Evolutionary conservation across 164 flowering plant genomes (phyloP), one percentile per base, ranked within the genome.

Genomic region (Amborella trichopoda): DNA sequence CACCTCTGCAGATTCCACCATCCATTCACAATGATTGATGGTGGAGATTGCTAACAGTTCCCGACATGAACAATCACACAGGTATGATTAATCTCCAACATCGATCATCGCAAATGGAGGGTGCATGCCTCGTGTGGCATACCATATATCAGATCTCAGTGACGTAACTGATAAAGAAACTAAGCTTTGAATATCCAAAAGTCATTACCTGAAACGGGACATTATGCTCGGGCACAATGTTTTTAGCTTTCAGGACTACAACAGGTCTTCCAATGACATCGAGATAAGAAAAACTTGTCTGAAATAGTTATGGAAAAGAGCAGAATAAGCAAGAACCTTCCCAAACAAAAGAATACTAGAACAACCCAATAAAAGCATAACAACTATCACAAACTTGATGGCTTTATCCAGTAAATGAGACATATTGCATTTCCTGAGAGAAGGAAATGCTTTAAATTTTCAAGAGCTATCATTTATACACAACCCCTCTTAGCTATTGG

Each of bases 241-340:
- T 93, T 50, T 64, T 57, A 81, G 82, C 88, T 49, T 88, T 74
- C 55, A 93, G 64, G 62, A 88, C 96, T 52, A 93, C 86, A 60
- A 84, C 95, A 17, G 80, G 66, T 70, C 99, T 73, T 59, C 99
- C 99, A 61, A 82, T 71, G 50, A 93, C 63, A 66, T 93, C 99
- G 60, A 93, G 95, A 61, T 88, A 87, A 2, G 99, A 82, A 62
- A 82, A 84, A 48, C 76, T 88, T 24, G 59, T 83, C 99, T 93
- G 96, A 68, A 78, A 19, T 28, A 58, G 42, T 14, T 40, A 56
- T 49, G 37, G 1, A 13, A 16, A 18, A 49, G 38, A 46, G 28
- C 11, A 23, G n/a, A 47, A 19, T 18, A 37, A 37, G 6, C 40
- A 37, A 8, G 19, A n/a, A 14, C 5, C 6, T 8, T 3, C n/a